Percentiles rank a stretch among this genome's conserved stretches.
Conservation (phyloP, 306 rosid species). For the Trifolium pratense region DNA sequence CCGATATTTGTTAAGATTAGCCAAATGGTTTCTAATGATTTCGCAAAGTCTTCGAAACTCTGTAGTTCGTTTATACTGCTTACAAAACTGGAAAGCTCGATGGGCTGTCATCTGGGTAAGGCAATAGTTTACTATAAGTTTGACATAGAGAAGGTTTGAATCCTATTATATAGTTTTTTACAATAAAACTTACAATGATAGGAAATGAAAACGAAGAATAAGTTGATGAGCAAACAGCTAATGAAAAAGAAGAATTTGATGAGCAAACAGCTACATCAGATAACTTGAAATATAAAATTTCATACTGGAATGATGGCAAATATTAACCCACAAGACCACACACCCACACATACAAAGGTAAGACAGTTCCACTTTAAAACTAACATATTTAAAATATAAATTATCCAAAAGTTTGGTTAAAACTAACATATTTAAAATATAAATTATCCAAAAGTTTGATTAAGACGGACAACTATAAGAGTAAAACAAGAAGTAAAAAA, state of each 20-base stretch:
- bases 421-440: neutral
- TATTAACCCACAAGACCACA: neutral
- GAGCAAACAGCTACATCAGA: neutral
- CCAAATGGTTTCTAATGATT: constrained; percentile 87
- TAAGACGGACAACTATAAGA: neutral
- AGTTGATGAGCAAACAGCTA: constrained; percentile 2
- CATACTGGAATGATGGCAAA: neutral
- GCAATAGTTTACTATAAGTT: constrained; percentile 3
- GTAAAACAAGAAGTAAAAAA: neutral
- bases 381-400: neutral
- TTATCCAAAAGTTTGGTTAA: neutral
- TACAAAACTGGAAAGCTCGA: constrained; percentile 98
- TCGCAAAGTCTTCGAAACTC: constrained; percentile 95
- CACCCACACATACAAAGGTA: neutral
- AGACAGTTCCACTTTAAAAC: neutral
- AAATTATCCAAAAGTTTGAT: neutral
- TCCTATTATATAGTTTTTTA: neutral
- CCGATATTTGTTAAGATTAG: constrained; percentile 88
- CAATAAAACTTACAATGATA: neutral
- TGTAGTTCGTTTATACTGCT: constrained; percentile 90
- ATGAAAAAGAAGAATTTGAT: constrained; percentile 3
- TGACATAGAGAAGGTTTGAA: neutral
- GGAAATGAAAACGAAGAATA: constrained; percentile 1
- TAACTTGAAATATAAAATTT: neutral
- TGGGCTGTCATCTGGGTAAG: constrained; percentile 94